A percentile compares a stretch with the other conserved stretches of the same genome.
Conservation (phyloP, 345 rosid species). For the Populus simonii region DNA sequence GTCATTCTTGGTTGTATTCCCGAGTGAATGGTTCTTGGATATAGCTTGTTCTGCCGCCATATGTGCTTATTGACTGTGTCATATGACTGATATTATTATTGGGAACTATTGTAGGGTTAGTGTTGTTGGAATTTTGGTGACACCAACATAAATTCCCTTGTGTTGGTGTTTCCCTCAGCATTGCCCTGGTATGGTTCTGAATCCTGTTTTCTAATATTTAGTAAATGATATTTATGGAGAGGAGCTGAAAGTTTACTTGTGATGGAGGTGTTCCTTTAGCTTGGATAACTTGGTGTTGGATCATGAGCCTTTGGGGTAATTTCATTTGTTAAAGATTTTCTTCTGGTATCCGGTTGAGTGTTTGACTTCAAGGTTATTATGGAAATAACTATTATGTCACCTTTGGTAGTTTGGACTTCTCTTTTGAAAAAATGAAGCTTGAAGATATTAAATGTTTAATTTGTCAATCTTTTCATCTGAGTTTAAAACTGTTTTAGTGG, state of each 20-base stretch:
- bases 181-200: constrained; percentile 57
- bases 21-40: constrained; percentile 26
- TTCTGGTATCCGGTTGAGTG: background rate
- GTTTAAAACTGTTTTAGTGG: background rate
- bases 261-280: constrained; percentile 16
- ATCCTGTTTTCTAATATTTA: constrained; percentile 35
- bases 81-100: constrained; percentile 39
- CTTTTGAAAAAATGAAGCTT: background rate
- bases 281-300: constrained; percentile 13
- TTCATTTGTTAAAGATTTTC: background rate
- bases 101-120: constrained; percentile 66
- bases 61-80: constrained; percentile 26
- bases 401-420: background rate
- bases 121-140: constrained; percentile 48
- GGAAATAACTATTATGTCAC: background rate
- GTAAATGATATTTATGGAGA: constrained; percentile 25
- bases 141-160: constrained; percentile 49
- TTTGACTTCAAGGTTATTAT: background rate
- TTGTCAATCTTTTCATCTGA: background rate
- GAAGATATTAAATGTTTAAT: background rate
- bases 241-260: constrained; percentile 19
- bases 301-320: constrained; percentile 2
- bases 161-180: constrained; percentile 59
- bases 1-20: constrained; percentile 1
- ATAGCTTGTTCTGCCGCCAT: constrained; percentile 19